A percentile compares a stretch with the other conserved stretches of the same genome.
Evolutionary conservation across 2,329 filamentous ascomycete species (phyloP).

Genomic region (Fusarium sp.): DNA sequence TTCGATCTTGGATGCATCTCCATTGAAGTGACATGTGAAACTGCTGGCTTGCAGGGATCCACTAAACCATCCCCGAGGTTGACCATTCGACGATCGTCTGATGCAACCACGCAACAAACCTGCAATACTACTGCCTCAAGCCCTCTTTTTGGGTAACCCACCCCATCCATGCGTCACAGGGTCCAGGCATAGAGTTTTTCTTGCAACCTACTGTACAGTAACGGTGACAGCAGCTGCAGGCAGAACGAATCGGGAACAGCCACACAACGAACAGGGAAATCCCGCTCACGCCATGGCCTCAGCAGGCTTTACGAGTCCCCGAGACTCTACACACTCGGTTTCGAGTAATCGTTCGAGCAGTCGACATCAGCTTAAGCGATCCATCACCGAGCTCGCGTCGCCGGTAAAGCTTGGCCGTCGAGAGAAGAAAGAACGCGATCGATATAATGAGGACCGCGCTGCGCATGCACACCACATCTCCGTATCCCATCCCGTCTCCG

Average conservation of each 20-base stretch:
- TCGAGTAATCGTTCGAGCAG: constrained; percentile 47
- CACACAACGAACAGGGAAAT: constrained; percentile 15
- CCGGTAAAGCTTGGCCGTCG: constrained; percentile 59
- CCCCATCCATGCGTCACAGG: constrained; percentile 35
- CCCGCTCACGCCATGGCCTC: constrained; percentile 42
- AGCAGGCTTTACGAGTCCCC: constrained; percentile 44
- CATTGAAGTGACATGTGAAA: constrained; percentile 41
- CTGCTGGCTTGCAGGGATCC: constrained; percentile 23
- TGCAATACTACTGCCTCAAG: constrained; percentile 28
- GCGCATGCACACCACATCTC: constrained; percentile 36
- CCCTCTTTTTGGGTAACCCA: constrained; percentile 34
- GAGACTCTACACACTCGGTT: constrained; percentile 44
- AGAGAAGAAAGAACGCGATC: constrained; percentile 49
- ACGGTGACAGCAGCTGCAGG: constrained; percentile 5
- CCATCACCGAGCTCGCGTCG: constrained; percentile 67
- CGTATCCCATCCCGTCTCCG: constrained; percentile 37
- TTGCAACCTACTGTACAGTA: constrained; percentile 1
- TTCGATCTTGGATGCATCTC: neutral
- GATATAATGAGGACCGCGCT: constrained; percentile 50
- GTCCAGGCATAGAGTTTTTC: constrained; percentile 24
- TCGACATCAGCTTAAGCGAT: constrained; percentile 68
- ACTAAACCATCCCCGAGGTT: constrained; percentile 33
- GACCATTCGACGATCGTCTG: constrained; percentile 38
- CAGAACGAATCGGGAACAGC: constrained; percentile 33
- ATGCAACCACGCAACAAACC: constrained; percentile 38